phyloP scores from a whole-genome alignment of 1,284 basidiomycete genomes.

The Boletus austroedulis region DNA sequence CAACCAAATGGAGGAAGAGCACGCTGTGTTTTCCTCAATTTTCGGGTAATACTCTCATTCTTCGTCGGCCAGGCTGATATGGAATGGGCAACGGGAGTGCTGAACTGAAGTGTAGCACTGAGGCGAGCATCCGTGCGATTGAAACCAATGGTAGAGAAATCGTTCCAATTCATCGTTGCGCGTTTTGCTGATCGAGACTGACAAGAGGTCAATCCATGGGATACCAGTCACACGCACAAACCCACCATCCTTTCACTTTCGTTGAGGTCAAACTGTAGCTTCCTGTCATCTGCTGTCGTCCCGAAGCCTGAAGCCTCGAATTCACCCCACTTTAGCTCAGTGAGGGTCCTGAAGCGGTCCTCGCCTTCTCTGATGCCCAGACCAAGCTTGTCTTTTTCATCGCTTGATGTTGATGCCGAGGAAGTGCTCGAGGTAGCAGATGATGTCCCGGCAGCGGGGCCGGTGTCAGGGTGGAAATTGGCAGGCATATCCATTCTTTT shows the following conservation, averaged over 20 bases:
- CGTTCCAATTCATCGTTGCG: conserved; percentile 79
- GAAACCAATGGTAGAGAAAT: conserved; percentile 82
- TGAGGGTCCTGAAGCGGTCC: conserved; percentile 73
- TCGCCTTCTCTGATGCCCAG: conserved; percentile 44
- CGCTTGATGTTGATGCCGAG: conserved; percentile 34
- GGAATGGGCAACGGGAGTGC: conserved; percentile 60
- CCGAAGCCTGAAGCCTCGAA: conserved; percentile 83
- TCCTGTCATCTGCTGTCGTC: conserved; percentile 53
- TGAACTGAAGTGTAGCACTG: conserved; percentile 78
- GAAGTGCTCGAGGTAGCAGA: conserved; percentile 32
- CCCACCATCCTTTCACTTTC: conserved; percentile 79
- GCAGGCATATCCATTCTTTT: conserved; percentile 67
- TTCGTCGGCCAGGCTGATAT: conserved; percentile 73
- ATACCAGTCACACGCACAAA: conserved; percentile 11
- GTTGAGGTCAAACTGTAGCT: conserved; percentile 82
- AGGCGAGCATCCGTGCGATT: conserved; percentile 71
- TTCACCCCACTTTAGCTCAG: conserved; percentile 84
- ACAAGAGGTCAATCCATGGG: conserved; percentile 6
- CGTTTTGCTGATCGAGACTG: conserved; percentile 72
- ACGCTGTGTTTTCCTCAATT: conserved; percentile 82
- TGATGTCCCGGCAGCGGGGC: conserved; percentile 21
- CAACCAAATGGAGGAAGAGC: conserved; percentile 77
- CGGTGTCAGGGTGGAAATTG: conserved; percentile 55
- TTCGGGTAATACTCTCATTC: conserved; percentile 67
- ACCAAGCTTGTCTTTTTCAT: conserved; percentile 25